Evolutionary conservation across 805 yeast genomes (phyloP).

Genomic region (Pichia rugopelliculosa): DNA sequence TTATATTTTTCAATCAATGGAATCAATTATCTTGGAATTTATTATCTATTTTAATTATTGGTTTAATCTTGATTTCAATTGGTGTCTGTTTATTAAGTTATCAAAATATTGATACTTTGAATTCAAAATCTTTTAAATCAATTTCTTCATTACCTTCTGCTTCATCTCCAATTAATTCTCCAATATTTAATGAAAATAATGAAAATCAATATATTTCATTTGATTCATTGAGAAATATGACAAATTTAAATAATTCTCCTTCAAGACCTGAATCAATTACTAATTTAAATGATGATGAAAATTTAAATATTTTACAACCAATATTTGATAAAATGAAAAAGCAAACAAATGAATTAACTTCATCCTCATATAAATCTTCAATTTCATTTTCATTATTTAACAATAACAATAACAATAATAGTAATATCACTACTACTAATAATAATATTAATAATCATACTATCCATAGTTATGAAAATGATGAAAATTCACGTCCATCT

Average conservation of each 20-base stretch:
- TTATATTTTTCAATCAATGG: conserved; percentile 52
- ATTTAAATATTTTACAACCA: conserved; percentile 19
- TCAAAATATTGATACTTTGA: conserved; percentile 27
- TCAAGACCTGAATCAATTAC: neutral
- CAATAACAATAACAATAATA: neutral
- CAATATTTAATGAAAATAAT: neutral
- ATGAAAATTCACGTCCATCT: neutral
- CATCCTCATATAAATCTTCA: conserved; percentile 8
- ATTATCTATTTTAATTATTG: conserved; percentile 35
- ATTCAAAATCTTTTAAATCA: neutral
- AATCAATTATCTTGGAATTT: conserved; percentile 28
- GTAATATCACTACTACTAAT: neutral
- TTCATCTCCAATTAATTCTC: neutral
- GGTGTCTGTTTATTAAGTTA: conserved; percentile 68
- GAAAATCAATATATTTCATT: conserved; percentile 32
- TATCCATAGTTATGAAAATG: neutral
- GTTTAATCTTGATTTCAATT: conserved; percentile 44
- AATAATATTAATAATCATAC: neutral
- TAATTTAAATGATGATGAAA: neutral
- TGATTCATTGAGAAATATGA: conserved; percentile 29
- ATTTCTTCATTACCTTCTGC: neutral
- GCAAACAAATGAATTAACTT: neutral
- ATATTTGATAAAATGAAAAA: conserved; percentile 14
- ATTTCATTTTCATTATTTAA: conserved; percentile 2
- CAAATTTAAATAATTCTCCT: neutral